phyloP scores from a whole-genome alignment of 805 yeast species.

The Torulaspora gathmanii region DNA sequence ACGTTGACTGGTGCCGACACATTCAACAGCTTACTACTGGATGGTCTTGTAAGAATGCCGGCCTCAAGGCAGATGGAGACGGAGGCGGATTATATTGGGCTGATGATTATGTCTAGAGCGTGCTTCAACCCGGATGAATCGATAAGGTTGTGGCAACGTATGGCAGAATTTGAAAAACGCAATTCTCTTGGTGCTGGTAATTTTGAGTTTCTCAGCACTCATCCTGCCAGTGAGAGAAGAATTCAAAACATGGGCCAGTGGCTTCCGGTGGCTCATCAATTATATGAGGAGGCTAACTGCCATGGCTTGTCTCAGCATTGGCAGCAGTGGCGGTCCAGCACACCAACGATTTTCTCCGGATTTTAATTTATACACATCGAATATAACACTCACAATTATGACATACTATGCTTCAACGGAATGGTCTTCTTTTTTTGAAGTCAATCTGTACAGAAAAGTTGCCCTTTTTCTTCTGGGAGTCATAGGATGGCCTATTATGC shows the following conservation, averaged over 20 bases:
- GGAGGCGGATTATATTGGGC: slow-evolving; percentile 93
- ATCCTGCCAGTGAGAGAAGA: slow-evolving; percentile 78
- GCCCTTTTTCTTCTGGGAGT: neutral
- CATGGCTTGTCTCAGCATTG: slow-evolving; percentile 8
- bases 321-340: slow-evolving; percentile 3
- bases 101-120: slow-evolving; percentile 85
- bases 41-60: slow-evolving; percentile 65
- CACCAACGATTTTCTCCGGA: neutral
- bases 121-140: slow-evolving; percentile 80
- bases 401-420: neutral
- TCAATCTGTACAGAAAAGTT: slow-evolving; percentile 20
- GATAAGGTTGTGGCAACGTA: slow-evolving; percentile 73
- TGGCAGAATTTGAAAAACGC: slow-evolving; percentile 51
- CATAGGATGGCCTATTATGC: neutral
- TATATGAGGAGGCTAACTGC: slow-evolving; percentile 34
- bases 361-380: neutral
- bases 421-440: slow-evolving; percentile 26
- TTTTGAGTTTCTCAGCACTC: slow-evolving; percentile 76
- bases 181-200: slow-evolving; percentile 24
- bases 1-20: slow-evolving; percentile 55
- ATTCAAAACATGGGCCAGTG: slow-evolving; percentile 62
- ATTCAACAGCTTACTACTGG: slow-evolving; percentile 49
- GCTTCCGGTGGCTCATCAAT: slow-evolving; percentile 48
- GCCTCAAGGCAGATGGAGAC: slow-evolving; percentile 91
- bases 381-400: neutral